Base-by-base conservation (phyloP, 106 monocot species). In the Allium fistulosum region DNA sequence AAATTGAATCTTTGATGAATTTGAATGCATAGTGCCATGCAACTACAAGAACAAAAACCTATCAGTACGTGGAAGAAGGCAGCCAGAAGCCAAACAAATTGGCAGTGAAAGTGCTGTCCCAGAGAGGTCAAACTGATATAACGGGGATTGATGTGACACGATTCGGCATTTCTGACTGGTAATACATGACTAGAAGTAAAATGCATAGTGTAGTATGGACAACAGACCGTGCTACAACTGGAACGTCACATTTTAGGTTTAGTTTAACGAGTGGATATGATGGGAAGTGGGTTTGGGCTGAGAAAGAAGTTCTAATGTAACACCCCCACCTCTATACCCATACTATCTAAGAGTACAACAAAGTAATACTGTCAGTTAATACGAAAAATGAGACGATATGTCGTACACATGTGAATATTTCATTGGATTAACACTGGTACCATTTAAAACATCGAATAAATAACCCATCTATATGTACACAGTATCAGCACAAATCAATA, bases 41-140 rank as follows among this genome's bases (percentile, higher is more conserved):
- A 77, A 83, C 46, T 90, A 85, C 75, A 48, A 49, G 66, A 62
- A 65, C 61, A 80, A 69, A 52, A 94, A 88, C 68, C 53, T 90
- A 16, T 74, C 90, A 7, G 18, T 94, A 5, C 74, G 85, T 94
- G 59, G 90, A 94, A 57, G 83, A 94, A 79, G 71, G 64, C 57
- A 88, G 94, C 72, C 53, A 45, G 22, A 77, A 59, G 59, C 84
- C 87, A 47, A 79, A 57, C 58, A 58, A 79, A 49, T 52, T 94
- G 66, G 74, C 79, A 12, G 64, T 94, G 69, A 88, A 83, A 53
- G 75, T 94, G 48, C 60, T 94, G 12, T 90, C 85, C 77, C 94
- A 94, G 56, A 90, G 85, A 13, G 94, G 90, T 16, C 94, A 90
- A 66, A 94, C 94, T 7, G 94, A 94, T 67, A 88, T 94, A 48